phyloP scores from a whole-genome alignment of 352 stramenopile genomes.

The Pythium folliculosum region DNA sequence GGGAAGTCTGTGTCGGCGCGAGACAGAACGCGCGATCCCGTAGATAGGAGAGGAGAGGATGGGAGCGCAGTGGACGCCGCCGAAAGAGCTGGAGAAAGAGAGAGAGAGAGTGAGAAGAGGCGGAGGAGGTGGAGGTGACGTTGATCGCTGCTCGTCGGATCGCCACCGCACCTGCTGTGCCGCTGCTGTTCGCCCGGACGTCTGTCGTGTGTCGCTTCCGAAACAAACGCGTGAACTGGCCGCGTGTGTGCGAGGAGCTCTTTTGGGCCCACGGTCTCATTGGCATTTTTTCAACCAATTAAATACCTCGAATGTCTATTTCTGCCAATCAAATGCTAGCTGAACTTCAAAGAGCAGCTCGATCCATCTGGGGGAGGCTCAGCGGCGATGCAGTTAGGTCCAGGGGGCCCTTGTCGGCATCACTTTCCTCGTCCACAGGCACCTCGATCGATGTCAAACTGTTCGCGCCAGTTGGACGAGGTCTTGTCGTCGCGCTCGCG shows the following conservation, averaged over 20 bases:
- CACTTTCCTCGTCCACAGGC: background rate
- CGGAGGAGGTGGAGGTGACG: background rate
- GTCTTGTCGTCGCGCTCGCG: too few species aligned
- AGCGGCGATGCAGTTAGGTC: background rate
- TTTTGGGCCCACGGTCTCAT: background rate
- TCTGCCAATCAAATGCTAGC: conserved; percentile 1
- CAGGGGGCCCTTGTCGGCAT: too few species aligned
- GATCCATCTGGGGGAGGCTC: background rate
- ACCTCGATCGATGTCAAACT: too few species aligned
- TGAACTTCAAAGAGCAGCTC: background rate
- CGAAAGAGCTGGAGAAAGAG: background rate
- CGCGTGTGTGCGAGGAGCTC: conserved; percentile 15
- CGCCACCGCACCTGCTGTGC: conserved; percentile 7
- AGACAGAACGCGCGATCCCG: background rate
- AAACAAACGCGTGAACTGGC: conserved; percentile 28
- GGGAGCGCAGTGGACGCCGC: too few species aligned
- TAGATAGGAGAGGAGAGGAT: background rate
- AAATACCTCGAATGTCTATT: background rate
- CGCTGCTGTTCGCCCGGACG: background rate
- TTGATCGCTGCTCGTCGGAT: conserved; percentile 13
- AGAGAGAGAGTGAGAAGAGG: background rate
- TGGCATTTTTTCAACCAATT: conserved; percentile 26
- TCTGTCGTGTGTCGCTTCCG: conserved; percentile 23
- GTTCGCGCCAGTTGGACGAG: too few species aligned
- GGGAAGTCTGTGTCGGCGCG: background rate